phyloP scores from a whole-genome alignment of 2,329 filamentous ascomycete species.

The Amphichorda felina region DNA sequence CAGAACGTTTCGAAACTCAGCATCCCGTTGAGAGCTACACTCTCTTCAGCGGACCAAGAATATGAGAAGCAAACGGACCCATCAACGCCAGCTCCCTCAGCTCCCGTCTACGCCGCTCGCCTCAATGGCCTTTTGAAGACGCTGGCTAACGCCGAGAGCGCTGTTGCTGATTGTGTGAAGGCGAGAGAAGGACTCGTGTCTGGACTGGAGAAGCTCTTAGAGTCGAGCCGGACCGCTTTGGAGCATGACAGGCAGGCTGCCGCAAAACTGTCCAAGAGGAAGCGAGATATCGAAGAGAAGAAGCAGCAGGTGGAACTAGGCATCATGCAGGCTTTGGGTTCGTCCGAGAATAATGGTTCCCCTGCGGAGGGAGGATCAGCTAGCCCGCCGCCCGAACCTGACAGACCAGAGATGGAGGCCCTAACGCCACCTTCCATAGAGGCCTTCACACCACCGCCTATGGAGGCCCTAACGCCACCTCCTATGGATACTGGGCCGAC shows the following conservation, averaged over 20 bases:
- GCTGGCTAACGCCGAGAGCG: constrained; percentile 76
- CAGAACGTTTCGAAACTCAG: constrained; percentile 63
- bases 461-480: constrained; percentile 82
- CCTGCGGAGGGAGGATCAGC: constrained; percentile 30
- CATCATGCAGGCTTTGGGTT: constrained; percentile 74
- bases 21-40: constrained; percentile 51
- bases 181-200: constrained; percentile 67
- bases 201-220: constrained; percentile 72
- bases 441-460: constrained; percentile 15
- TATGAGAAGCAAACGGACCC: constrained; percentile 76
- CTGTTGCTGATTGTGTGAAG: constrained; percentile 81
- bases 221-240: constrained; percentile 58
- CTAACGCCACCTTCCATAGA: constrained; percentile 67
- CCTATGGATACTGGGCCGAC: constrained; percentile 29
- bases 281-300: constrained; percentile 62
- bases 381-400: constrained; percentile 43
- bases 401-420: constrained; percentile 72
- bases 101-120: constrained; percentile 83
- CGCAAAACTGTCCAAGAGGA: constrained; percentile 31
- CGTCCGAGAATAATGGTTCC: constrained; percentile 39
- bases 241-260: constrained; percentile 56
- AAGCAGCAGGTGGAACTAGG: constrained; percentile 83
- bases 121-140: constrained; percentile 84
- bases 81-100: constrained; percentile 55
- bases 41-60: constrained; percentile 65